A percentile compares a stretch with the other conserved stretches of the same genome.
Conservation (phyloP, 495 filamentous ascomycete species). For the Bathelium albidoporum region DNA sequence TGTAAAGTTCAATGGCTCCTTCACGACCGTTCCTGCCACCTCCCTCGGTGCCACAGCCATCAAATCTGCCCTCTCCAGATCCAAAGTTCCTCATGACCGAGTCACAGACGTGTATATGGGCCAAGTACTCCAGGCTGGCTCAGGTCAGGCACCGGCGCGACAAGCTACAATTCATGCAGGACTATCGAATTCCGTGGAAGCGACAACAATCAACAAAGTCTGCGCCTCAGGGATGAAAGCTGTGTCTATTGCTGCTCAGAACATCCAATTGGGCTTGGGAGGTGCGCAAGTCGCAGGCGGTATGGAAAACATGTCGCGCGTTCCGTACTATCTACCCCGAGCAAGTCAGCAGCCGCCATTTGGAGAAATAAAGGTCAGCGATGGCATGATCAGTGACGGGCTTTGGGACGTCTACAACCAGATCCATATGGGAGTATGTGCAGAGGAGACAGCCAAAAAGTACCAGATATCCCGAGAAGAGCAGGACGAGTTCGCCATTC, state of each 20-base stretch:
- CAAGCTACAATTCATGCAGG: conserved; percentile 87
- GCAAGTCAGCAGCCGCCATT: conserved; percentile 67
- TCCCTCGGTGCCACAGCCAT: conserved; percentile 80
- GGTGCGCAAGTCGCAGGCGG: conserved; percentile 86
- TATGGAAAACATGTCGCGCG: conserved; percentile 94
- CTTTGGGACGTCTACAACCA: conserved; percentile 95
- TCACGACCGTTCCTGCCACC: conserved; percentile 69
- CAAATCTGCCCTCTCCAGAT: conserved; percentile 76
- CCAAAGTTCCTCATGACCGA: conserved; percentile 60
- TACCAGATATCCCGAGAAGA: conserved; percentile 65
- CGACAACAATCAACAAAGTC: conserved; percentile 92
- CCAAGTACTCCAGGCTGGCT: conserved; percentile 76
- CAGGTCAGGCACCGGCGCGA: conserved; percentile 84
- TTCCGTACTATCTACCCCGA: conserved; percentile 82
- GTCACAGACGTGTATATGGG: conserved; percentile 94
- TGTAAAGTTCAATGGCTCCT: conserved; percentile 83
- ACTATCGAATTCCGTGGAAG: conserved; percentile 64
- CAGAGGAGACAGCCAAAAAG: conserved; percentile 91
- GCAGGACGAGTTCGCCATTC: conserved; percentile 85
- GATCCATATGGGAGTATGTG: conserved; percentile 95
- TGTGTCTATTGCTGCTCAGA: conserved; percentile 79
- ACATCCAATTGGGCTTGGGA: conserved; percentile 80
- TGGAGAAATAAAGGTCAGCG: conserved; percentile 74
- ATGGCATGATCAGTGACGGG: conserved; percentile 90
- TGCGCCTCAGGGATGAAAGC: conserved; percentile 92